Base-by-base conservation (phyloP, 345 rosid species). In the Lepidium didymum region DNA sequence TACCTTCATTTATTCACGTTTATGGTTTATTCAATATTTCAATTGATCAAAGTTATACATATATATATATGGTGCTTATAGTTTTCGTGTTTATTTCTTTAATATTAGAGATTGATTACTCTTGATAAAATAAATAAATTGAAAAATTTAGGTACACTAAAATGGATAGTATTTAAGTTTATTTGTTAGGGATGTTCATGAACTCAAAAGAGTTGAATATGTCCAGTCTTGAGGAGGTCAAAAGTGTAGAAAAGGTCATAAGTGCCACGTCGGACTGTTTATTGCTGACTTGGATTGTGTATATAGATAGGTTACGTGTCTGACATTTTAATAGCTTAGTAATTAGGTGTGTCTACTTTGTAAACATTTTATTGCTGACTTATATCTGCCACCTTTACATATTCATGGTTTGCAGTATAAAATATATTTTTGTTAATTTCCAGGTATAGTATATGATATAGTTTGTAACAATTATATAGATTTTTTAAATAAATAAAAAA, bases 141-240 rank as follows among this genome's bases (percentile, higher is more conserved):
- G 27, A 51, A 40, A 3, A 70, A 35, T 7, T 34, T 16, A 42
- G 7, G 19, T 14, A 33, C 3, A 52, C 11, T 0, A n/a, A 11
- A 57, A 47, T 35, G 19, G 25, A 25, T 62, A 0, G 33, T 50
- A 18, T 27, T 41, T 70, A 11, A 51, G 45, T 51, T 60, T 6
- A 23, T 36, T 60, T 43, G 40, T 34, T 65, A 19, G 3, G 70
- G 33, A 55, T 55, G 18, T 13, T 16, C 37, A 18, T 13, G 35
- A 9, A 46, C n/a, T 8, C 9, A 4, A 59, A 46, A 29, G 23
- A 10, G 52, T 67, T 74, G 77, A 74, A 67, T 0, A 42, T 61
- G 68, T 67, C 77, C 12, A 41, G 68, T 52, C 68, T 35, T 11
- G 77, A 36, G 63, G 42, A 74, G 61, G 77, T 67, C 77, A 74